Evolutionary conservation across 2,329 filamentous ascomycete genomes (phyloP), one percentile per base, ranked within the genome.

Genomic region (Epichloe gansuensis): DNA sequence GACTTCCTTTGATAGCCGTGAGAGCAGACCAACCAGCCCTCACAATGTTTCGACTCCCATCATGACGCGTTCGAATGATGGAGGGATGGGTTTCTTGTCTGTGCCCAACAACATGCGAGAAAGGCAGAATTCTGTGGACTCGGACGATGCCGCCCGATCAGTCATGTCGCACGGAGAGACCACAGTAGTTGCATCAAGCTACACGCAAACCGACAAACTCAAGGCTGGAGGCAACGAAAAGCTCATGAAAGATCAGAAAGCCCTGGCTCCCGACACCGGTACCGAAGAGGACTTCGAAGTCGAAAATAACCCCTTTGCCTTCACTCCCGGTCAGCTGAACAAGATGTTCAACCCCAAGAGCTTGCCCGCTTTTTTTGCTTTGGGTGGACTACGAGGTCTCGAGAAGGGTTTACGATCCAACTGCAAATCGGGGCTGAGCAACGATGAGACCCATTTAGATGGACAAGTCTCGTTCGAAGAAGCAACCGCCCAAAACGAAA

Each of bases 281-380:
- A 86, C 83, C 50, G 86, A 91, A 64, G 75, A 71, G 17, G 87
- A 91, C 56, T 95, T 94, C 60, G 61, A 80, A 13, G 82, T 91
- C 11, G 76, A 84, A 5, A 75, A 89, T 65, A 95, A 93, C 65
- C 85, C 85, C 0, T 95, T 95, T 62, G 90, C 88, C 15, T 95
- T 89, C 64, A 81, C 83, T 2, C 86, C 86, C 3, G 90, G 91
- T 13, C 84, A 94, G 63, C 75, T 96, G 57, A 85, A 83, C 61
- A 95, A 95, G 68, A 78, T 95, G 71, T 81, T 91, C 56, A 93
- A 94, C 64, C 91, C 91, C 3, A 95, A 95, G 72, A 94, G 82
- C 56, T 70, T 95, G 54, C 75, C 84, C 12, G 90, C 90, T 1
- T 95, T 91, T 60, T 86, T 85, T 62, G 83, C 83, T 13, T 66